Percentiles rank a stretch among this genome's conserved stretches.
Conservation (phyloP, 768 basidiomycete genomes). For the Plicaturopsis crispa region DNA sequence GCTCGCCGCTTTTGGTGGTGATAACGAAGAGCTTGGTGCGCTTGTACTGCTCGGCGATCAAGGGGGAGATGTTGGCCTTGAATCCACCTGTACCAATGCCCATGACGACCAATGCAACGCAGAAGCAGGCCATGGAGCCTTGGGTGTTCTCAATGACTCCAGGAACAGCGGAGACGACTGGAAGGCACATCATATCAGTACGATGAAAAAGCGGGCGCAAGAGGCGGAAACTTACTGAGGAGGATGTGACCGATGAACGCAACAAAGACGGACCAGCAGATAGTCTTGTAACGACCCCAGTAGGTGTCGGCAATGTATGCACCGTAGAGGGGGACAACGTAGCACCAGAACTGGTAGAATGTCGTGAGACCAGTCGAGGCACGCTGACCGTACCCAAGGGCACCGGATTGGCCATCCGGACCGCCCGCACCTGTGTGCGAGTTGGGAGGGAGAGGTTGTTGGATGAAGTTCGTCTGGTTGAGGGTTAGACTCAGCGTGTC, state of each 20-base stretch:
- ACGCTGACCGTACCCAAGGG: constrained; percentile 58
- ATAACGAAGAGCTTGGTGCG: constrained; percentile 44
- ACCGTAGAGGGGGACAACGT: constrained; percentile 58
- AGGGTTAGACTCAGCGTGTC: neutral
- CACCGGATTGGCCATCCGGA: constrained; percentile 51
- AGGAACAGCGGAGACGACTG: constrained; percentile 58
- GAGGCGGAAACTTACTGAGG: no score
- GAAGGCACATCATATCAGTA: no score
- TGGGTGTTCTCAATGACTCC: constrained; percentile 51
- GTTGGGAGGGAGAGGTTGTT: constrained; percentile 56
- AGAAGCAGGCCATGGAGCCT: constrained; percentile 48
- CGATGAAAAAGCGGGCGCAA: no score
- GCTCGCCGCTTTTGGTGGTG: constrained; percentile 47
- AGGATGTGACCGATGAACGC: constrained; percentile 60
- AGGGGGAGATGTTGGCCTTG: constrained; percentile 72
- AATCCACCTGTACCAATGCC: constrained; percentile 56
- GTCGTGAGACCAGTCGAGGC: constrained; percentile 67
- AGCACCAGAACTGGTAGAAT: constrained; percentile 70
- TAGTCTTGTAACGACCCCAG: constrained; percentile 70
- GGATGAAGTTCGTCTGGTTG: constrained; percentile 67
- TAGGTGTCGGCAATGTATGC: constrained; percentile 70
- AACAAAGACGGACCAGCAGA: constrained; percentile 50
- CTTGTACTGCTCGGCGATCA: constrained; percentile 72
- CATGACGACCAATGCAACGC: constrained; percentile 36
- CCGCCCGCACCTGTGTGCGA: constrained; percentile 62